These are phyloP conservation scores for Crithidia bombi DNA, from an alignment of 208 protist genomes.

Conservation along the genomic window DNA sequence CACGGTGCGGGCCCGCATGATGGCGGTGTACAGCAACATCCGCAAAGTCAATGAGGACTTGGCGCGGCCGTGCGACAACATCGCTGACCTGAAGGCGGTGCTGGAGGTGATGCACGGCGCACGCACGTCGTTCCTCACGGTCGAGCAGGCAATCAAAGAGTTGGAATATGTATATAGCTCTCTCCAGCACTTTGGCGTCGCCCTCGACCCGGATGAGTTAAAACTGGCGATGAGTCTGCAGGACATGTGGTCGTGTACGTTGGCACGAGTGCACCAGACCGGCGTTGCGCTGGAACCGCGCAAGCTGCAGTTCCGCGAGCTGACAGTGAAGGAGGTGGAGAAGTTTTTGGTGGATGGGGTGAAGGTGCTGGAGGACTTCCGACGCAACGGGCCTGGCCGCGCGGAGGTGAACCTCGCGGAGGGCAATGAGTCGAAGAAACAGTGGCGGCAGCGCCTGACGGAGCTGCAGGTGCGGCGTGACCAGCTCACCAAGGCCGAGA, in stretches of 20 bases:
- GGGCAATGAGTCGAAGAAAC: conserved; percentile 89
- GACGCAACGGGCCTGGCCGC: conserved; percentile 81
- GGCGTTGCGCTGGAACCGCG: conserved; percentile 89
- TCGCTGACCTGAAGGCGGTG: conserved; percentile 97
- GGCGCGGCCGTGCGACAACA: conserved; percentile 83
- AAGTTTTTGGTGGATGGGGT: conserved; percentile 73
- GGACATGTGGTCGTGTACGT: conserved; percentile 86
- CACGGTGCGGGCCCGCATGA: conserved; percentile 78
- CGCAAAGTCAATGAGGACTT: conserved; percentile 90
- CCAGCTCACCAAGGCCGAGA: conserved; percentile 94
- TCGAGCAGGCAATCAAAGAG: conserved; percentile 94
- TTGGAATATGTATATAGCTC: conserved; percentile 96
- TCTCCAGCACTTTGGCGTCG: conserved; percentile 91
- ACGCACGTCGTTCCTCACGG: conserved; percentile 82
- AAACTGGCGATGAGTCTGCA: conserved; percentile 79
- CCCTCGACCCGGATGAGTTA: conserved; percentile 81
- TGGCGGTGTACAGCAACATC: conserved; percentile 78
- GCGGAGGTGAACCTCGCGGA: conserved; percentile 87
- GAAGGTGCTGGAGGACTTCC: conserved; percentile 77
- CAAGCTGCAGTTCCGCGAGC: conserved; percentile 95
- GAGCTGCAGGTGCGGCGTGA: conserved; percentile 85
- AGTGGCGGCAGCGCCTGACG: conserved; percentile 84
- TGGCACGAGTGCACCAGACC: conserved; percentile 72
- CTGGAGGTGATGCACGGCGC: conserved; percentile 95
- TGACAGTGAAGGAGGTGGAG: conserved; percentile 91